Base-by-base conservation (phyloP, 1,284 basidiomycete species). In the Ceratobasidium theobromae region DNA sequence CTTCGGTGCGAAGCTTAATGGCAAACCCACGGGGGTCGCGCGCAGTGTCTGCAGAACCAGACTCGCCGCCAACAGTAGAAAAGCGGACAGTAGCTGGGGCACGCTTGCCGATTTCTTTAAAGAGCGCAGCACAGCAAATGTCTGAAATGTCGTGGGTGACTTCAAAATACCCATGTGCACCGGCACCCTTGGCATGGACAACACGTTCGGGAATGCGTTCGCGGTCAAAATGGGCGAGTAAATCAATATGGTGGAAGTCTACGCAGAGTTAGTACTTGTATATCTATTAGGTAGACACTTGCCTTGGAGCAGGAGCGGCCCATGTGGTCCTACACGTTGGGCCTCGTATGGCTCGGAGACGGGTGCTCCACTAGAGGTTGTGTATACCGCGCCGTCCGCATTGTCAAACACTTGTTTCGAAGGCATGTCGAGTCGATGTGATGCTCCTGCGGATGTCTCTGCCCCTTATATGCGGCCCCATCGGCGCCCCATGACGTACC, bases 161-260 rank as follows among this genome's bases (percentile, higher is more conserved):
- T 78, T 93, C 87, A 75, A 94, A 96, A 79, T 86, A 85, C n/a
- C 95, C 95, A 74, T 96, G 93, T 28, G 94, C 95, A 70, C 93
- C 95, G 65, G 88, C 87, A 69, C 87, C 92, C 76, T 91, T 92
- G 68, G 91, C 90, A 74, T 92, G 91, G 66, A 93, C 87, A 84
- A 88, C 90, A 77, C 93, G 91, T 83, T 96, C 95, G 21, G 95
- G 95, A 74, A 98, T 95, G 77, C 95, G 88, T 80, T 97, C 94
- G 66, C 92, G 86, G 78, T 92, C 91, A 74, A 96, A 95, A 82
- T 95, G 93, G 43, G 91, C 87, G 71, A 96, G 84, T 66, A 91
- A 81, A 78, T 95, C 91, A 75, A 93, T 87, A 77, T 91, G 86
- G 76, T 93, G 89, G 80, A 94, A 93, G 77, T 94, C 91, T 87